phyloP scores from a whole-genome alignment of 345 rosid species.

The Acer campestre region DNA sequence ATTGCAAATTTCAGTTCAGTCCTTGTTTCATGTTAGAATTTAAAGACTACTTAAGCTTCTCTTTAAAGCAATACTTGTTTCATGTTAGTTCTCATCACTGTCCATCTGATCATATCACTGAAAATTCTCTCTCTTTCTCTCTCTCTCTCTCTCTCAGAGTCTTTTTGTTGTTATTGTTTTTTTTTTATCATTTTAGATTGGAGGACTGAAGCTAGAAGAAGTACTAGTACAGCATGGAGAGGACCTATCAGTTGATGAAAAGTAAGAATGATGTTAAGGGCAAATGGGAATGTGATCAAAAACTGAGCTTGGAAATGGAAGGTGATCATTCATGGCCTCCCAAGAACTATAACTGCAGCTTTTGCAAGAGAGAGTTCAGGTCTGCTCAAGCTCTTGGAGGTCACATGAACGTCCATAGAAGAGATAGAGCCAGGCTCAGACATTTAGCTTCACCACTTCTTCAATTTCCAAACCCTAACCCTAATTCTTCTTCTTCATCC shows the following conservation, averaged over 20 bases:
- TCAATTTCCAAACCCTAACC: constrained; percentile 42
- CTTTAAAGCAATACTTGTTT: constrained; percentile 11
- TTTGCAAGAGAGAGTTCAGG: constrained; percentile 57
- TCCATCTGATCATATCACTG: too few species aligned
- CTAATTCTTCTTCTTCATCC: constrained; percentile 27
- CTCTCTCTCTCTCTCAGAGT: neutral
- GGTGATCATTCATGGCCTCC: constrained; percentile 45
- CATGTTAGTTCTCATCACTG: neutral
- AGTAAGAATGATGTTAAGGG: neutral
- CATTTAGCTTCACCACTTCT: constrained; percentile 52
- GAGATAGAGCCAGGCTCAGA: constrained; percentile 63
- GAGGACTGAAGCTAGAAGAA: neutral
- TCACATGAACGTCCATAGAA: constrained; percentile 78
- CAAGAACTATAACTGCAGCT: constrained; percentile 56
- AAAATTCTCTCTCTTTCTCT: neutral
- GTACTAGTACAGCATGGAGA: constrained; percentile 10
- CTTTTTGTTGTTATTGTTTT: neutral
- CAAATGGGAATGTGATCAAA: constrained; percentile 9
- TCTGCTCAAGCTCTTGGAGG: constrained; percentile 82
- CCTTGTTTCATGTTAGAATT: constrained; percentile 5
- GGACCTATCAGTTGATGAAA: neutral
- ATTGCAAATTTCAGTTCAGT: constrained; percentile 15
- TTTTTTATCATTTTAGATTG: neutral
- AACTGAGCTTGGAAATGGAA: neutral
- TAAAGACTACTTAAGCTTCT: neutral